Conservation (phyloP, 306 rosid genomes). For the Rosa persica region DNA sequence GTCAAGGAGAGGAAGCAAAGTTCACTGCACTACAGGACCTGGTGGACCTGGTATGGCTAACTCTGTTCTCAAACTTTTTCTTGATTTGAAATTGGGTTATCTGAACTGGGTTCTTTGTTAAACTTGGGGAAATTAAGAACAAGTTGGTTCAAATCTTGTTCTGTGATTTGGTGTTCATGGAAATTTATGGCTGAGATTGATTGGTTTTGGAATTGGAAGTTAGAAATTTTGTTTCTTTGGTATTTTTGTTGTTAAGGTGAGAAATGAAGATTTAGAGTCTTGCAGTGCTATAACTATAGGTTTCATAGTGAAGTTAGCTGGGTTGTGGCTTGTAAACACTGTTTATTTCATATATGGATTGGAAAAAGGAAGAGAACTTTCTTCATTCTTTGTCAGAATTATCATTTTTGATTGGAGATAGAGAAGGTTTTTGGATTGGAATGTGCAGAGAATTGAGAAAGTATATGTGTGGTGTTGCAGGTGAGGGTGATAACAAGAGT, state of each 20-base stretch:
- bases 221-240: not conserved
- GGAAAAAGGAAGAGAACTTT: not conserved
- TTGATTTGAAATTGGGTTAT: not conserved
- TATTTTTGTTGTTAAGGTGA: not conserved
- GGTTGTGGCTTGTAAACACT: not conserved
- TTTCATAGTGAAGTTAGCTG: not conserved
- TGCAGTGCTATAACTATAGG: not conserved
- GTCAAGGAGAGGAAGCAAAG: conserved; percentile 25
- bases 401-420: not conserved
- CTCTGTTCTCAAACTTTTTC: not conserved
- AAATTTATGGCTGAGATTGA: not conserved
- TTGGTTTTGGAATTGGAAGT: not conserved
- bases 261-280: not conserved
- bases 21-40: conserved; percentile 45
- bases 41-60: conserved; percentile 52
- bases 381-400: not conserved
- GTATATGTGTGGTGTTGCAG: conserved; percentile 39
- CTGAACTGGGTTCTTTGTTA: not conserved
- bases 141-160: not conserved
- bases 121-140: not conserved
- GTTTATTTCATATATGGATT: not conserved
- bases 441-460: conserved; percentile 6
- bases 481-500: conserved; percentile 66
- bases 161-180: not conserved
- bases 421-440: no score